Evolutionary conservation across 2,329 filamentous ascomycete genomes (phyloP).

Genomic region (Fusarium hostae): DNA sequence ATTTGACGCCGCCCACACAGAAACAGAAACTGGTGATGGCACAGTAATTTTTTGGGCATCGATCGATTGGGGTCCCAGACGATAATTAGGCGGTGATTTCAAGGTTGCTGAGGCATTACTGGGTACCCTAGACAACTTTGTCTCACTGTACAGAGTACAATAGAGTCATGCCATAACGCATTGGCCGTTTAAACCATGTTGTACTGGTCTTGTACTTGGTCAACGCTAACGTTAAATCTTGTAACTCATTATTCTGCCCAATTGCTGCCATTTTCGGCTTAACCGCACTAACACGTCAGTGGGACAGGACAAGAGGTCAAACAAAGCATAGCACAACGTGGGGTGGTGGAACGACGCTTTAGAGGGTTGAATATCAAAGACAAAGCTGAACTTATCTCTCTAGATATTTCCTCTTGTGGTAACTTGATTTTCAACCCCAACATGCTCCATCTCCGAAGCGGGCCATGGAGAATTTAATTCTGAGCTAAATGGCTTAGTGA

Average conservation of each 20-base stretch:
- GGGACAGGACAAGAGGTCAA: slow-evolving; percentile 2
- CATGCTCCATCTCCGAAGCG: background rate
- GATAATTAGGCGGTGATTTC: slow-evolving; percentile 29
- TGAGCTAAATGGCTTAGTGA: background rate
- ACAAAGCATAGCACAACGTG: slow-evolving; percentile 15
- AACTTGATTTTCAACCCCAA: background rate
- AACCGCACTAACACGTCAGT: slow-evolving; percentile 18
- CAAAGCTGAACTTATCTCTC: slow-evolving; percentile 22
- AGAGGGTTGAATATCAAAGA: background rate
- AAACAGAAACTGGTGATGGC: slow-evolving; percentile 35
- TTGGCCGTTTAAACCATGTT: slow-evolving; percentile 13
- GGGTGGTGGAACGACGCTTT: slow-evolving; percentile 17
- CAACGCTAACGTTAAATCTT: slow-evolving; percentile 5
- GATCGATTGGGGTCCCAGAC: slow-evolving; percentile 21
- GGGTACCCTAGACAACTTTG: slow-evolving; percentile 11
- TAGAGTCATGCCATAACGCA: slow-evolving; percentile 10
- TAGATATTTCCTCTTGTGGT: slow-evolving; percentile 33
- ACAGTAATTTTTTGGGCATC: slow-evolving; percentile 38
- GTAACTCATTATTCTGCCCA: slow-evolving; percentile 8
- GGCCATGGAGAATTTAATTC: background rate
- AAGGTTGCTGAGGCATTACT: slow-evolving; percentile 1
- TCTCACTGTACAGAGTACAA: background rate
- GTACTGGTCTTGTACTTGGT: background rate
- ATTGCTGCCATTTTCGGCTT: slow-evolving; percentile 26
- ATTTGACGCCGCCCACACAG: slow-evolving; percentile 37